Percentiles rank a stretch among this genome's conserved stretches.
Conservation (phyloP, 352 stramenopile genomes). For the Phytophthora rubi region DNA sequence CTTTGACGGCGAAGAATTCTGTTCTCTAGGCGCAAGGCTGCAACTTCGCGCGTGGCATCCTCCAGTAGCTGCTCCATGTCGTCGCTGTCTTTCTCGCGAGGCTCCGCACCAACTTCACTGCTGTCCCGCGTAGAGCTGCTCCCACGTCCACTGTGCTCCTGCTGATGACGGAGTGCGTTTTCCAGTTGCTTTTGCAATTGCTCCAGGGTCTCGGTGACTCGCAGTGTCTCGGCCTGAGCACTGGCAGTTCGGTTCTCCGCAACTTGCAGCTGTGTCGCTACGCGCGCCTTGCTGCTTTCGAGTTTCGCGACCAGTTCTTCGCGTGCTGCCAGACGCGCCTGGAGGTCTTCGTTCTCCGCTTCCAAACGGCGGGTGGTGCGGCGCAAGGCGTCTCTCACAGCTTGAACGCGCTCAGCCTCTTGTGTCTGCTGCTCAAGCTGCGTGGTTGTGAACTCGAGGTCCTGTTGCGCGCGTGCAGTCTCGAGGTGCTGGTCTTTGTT, state of each 20-base stretch:
- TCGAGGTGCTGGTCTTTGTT: slow-evolving; percentile 27
- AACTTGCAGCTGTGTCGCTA: slow-evolving; percentile 43
- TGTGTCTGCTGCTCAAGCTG: slow-evolving; percentile 30
- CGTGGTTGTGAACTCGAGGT: slow-evolving; percentile 26
- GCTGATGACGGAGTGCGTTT: slow-evolving; percentile 17
- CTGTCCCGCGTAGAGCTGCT: slow-evolving; percentile 9
- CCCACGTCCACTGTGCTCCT: slow-evolving; percentile 2
- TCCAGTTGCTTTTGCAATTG: slow-evolving; percentile 39
- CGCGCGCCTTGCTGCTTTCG: slow-evolving; percentile 28
- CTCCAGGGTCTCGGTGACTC: slow-evolving; percentile 32
- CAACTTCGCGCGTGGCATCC: slow-evolving; percentile 41
- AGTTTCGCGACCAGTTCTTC: slow-evolving; percentile 33
- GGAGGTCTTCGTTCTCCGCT: slow-evolving; percentile 31
- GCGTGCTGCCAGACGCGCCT: slow-evolving; percentile 17
- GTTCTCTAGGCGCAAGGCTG: slow-evolving; percentile 49
- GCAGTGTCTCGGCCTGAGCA: slow-evolving; percentile 35
- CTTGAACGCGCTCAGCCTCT: slow-evolving; percentile 29
- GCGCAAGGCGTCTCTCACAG: slow-evolving; percentile 35
- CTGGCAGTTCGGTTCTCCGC: slow-evolving; percentile 37
- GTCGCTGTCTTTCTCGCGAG: slow-evolving; percentile 8
- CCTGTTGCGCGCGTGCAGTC: slow-evolving; percentile 17
- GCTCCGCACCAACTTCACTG: slow-evolving; percentile 15
- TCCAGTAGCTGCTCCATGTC: slow-evolving; percentile 46
- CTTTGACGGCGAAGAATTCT: slow-evolving; percentile 38
- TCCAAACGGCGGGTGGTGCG: slow-evolving; percentile 26